phyloP scores from a whole-genome alignment of 495 filamentous ascomycete species.

The Penicillium parvum region DNA sequence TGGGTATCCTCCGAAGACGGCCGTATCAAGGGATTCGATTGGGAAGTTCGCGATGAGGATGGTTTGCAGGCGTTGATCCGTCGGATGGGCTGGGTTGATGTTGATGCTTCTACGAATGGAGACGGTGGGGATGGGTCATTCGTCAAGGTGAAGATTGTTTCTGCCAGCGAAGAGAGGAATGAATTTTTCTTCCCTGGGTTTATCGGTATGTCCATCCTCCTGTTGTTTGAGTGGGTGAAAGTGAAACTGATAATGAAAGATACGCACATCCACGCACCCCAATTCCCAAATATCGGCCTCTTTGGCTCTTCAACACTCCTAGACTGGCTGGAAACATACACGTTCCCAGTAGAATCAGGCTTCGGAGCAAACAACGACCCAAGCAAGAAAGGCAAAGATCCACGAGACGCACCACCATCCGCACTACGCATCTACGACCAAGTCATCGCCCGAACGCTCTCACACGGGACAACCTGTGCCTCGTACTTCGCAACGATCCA shows the following conservation, averaged over 20 bases:
- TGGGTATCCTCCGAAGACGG: conserved; percentile 60
- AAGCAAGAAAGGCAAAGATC: conserved; percentile 10
- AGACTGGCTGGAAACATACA: conserved; percentile 89
- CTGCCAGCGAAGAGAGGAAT: conserved; percentile 33
- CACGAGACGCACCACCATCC: conserved; percentile 32
- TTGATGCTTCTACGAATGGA: conserved; percentile 1
- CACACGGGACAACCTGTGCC: conserved; percentile 85
- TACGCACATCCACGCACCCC: conserved; percentile 90
- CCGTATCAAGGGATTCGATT: conserved; percentile 49
- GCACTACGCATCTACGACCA: conserved; percentile 62
- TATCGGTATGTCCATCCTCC: conserved; percentile 53
- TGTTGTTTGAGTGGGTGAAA: not conserved
- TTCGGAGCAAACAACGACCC: conserved; percentile 37
- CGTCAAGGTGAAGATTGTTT: conserved; percentile 24
- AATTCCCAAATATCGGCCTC: conserved; percentile 88
- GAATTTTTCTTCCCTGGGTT: conserved; percentile 93
- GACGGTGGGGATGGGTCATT: not conserved
- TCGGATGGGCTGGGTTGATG: conserved; percentile 41
- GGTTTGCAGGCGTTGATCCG: conserved; percentile 40
- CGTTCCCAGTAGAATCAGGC: conserved; percentile 85
- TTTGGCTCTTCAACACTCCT: conserved; percentile 88
- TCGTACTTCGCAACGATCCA: conserved; percentile 90
- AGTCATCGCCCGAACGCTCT: conserved; percentile 71
- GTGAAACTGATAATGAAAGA: conserved; percentile 47
- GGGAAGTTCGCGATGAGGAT: conserved; percentile 29